Evolutionary conservation across 352 stramenopile genomes (phyloP).

Genomic region (Phytophthora fragariae): DNA sequence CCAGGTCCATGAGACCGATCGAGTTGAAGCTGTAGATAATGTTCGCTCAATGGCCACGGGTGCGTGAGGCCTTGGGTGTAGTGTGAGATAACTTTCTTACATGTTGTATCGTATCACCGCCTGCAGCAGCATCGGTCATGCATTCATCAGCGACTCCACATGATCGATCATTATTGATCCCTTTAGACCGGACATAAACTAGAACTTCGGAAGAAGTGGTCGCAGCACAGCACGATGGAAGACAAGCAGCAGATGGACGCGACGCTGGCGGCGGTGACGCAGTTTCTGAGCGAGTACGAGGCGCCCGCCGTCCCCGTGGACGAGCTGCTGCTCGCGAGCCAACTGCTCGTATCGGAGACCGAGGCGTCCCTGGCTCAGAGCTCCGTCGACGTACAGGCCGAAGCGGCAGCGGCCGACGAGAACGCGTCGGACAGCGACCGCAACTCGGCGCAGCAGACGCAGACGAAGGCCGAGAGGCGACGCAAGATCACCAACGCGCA

Average conservation of each 20-base stretch:
- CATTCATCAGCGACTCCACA: not conserved
- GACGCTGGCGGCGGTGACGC: conserved; percentile 23
- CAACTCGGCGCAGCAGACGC: not conserved
- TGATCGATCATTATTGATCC: not conserved
- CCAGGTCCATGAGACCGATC: conserved; percentile 8
- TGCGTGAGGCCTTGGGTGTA: not conserved
- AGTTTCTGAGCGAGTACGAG: conserved; percentile 37
- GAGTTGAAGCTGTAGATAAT: conserved; percentile 14
- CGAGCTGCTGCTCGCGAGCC: conserved; percentile 23
- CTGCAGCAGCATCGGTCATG: too few species aligned
- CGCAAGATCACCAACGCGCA: conserved; percentile 38
- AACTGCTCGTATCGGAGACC: conserved; percentile 31
- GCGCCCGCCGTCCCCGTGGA: conserved; percentile 9
- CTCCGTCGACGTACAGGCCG: not conserved
- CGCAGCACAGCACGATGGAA: conserved; percentile 19
- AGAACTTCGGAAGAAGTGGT: not conserved
- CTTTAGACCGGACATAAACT: conserved; percentile 23
- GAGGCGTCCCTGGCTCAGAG: conserved; percentile 25
- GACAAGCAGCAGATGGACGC: conserved; percentile 34
- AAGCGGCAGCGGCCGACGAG: not conserved
- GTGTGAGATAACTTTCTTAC: too few species aligned
- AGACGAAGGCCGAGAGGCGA: conserved; percentile 20
- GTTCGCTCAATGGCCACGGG: not conserved
- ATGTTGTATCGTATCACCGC: too few species aligned
- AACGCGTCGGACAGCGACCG: conserved; percentile 5